phyloP scores from a whole-genome alignment of 306 rosid species.

The Quercus suber region DNA sequence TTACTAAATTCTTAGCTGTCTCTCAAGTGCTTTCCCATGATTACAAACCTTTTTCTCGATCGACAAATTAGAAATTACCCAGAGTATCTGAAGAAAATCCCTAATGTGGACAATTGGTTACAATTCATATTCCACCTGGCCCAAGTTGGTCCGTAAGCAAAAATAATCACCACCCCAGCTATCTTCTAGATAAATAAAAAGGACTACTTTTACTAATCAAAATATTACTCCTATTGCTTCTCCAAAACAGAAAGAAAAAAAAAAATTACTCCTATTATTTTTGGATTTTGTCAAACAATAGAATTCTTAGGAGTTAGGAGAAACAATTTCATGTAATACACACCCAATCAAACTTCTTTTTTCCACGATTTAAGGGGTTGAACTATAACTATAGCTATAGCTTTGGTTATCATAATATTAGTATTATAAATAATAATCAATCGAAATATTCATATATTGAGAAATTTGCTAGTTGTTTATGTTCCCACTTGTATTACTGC shows the following conservation, averaged over 20 bases:
- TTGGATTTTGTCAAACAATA: conserved; percentile 7
- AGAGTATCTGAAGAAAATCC: background rate
- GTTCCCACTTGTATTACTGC: conserved; percentile 30
- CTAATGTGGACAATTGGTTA: conserved; percentile 26
- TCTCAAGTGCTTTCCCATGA: conserved; percentile 14
- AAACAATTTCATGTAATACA: background rate
- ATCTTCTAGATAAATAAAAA: conserved; percentile 16
- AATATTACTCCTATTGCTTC: too few relatives aligned
- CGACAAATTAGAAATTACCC: background rate
- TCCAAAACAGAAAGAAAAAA: too few relatives aligned
- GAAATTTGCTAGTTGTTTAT: background rate
- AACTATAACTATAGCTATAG: background rate
- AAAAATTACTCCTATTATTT: background rate
- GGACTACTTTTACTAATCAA: conserved; percentile 2
- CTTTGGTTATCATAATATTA: too few relatives aligned
- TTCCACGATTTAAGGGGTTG: background rate
- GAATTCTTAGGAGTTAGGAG: background rate
- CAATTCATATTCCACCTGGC: conserved; percentile 19
- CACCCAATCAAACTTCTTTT: background rate
- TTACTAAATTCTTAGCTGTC: background rate
- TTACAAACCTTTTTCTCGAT: background rate
- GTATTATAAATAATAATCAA: too few relatives aligned
- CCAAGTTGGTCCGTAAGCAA: conserved; percentile 18
- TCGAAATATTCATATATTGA: too few relatives aligned
- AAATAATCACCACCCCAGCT: background rate